Conservation (phyloP, 2,329 filamentous ascomycete species). For the Ceratocystis destructans region DNA sequence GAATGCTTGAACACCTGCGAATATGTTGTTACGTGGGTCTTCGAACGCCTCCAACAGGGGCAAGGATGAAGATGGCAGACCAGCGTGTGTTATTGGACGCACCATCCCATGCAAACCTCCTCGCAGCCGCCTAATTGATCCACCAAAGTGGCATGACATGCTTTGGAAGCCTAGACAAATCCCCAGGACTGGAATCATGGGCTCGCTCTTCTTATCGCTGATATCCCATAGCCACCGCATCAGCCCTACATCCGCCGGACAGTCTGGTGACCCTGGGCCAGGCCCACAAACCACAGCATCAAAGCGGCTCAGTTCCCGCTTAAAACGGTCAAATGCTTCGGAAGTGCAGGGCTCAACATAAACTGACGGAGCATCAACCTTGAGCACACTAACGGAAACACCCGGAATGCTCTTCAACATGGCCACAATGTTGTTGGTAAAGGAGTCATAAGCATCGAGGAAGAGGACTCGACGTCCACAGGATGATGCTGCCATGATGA, state of each 20-base stretch:
- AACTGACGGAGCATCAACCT: conserved; percentile 51
- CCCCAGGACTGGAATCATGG: conserved; percentile 64
- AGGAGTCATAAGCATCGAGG: conserved; percentile 92
- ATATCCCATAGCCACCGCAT: conserved; percentile 60
- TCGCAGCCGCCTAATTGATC: conserved; percentile 49
- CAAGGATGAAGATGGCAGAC: not conserved
- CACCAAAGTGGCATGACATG: conserved; percentile 55
- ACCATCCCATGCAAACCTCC: conserved; percentile 75
- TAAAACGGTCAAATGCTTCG: conserved; percentile 30
- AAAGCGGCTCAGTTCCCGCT: conserved; percentile 40
- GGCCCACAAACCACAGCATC: conserved; percentile 83
- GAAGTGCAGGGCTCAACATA: conserved; percentile 27
- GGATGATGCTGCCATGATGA: conserved; percentile 22
- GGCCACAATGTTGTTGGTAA: conserved; percentile 85
- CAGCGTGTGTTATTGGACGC: conserved; percentile 45
- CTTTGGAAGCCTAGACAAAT: conserved; percentile 87
- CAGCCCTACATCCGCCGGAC: conserved; percentile 63
- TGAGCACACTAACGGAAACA: conserved; percentile 51
- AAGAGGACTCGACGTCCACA: conserved; percentile 52
- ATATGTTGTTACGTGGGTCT: conserved; percentile 41
- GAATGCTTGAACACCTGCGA: conserved; percentile 45
- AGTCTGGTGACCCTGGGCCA: conserved; percentile 68
- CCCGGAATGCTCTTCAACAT: conserved; percentile 58
- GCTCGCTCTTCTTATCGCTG: conserved; percentile 29
- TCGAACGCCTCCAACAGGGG: conserved; percentile 19